Percentiles rank a stretch among this genome's conserved stretches.
phyloP scores from a whole-genome alignment of 140 eudicot genomes.

The Bidens hawaiensis region DNA sequence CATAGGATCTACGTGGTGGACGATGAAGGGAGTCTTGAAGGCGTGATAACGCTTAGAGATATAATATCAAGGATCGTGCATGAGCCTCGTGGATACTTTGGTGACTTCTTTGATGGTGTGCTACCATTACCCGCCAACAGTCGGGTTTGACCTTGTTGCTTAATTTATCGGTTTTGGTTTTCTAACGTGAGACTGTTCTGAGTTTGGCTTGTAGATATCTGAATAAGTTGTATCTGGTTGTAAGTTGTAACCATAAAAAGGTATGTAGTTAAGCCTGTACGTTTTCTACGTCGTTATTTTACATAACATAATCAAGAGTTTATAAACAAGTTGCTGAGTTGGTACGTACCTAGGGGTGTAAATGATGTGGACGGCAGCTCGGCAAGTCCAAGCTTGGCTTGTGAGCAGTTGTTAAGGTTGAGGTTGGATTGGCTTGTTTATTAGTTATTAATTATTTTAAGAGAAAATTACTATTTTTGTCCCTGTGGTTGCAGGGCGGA shows the following conservation, averaged over 20 bases:
- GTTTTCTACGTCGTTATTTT: too few species aligned
- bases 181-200: conserved; percentile 14
- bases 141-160: conserved; percentile 47
- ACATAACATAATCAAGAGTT: too few species aligned
- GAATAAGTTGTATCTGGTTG: conserved; percentile 9
- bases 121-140: conserved; percentile 73
- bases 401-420: too few species aligned
- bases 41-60: conserved; percentile 80
- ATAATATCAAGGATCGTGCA: conserved; percentile 85
- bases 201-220: conserved; percentile 21
- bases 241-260: neutral
- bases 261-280: too few species aligned
- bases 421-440: too few species aligned
- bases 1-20: conserved; percentile 82
- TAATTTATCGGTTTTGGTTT: neutral
- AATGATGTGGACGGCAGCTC: too few species aligned
- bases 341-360: too few species aligned
- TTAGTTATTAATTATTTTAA: too few species aligned
- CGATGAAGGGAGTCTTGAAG: conserved; percentile 66
- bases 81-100: conserved; percentile 91
- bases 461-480: too few species aligned
- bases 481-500: too few species aligned
- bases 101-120: conserved; percentile 90
- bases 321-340: too few species aligned
- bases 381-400: too few species aligned